Percentiles rank a stretch among this genome's conserved stretches.
These are phyloP conservation scores for Dalbergia cultrata DNA, from an alignment of 306 rosid genomes.

Conservation along the genomic window DNA sequence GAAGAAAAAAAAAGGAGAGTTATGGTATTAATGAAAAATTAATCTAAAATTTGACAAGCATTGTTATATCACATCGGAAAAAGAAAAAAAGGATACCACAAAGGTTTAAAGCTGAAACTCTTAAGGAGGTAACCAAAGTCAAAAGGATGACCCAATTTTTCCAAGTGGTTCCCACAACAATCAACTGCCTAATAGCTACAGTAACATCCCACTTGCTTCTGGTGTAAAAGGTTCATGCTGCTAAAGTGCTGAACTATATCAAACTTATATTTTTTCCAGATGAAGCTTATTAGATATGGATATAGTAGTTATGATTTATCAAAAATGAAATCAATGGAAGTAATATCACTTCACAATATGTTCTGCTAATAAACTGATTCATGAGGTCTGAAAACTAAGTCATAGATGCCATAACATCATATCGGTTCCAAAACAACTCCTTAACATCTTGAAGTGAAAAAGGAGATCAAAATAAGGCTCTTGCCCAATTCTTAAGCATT, in stretches of 20 bases:
- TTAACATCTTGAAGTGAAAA: slow-evolving; percentile 2
- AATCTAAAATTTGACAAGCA: neutral
- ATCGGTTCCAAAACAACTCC: slow-evolving; percentile 4
- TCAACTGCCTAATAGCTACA: slow-evolving; percentile 10
- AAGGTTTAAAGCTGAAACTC: slow-evolving; percentile 6
- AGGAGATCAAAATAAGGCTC: slow-evolving; percentile 22
- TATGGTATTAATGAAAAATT: neutral
- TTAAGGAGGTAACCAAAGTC: neutral
- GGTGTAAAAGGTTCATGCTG: neutral
- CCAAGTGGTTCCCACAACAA: slow-evolving; percentile 4
- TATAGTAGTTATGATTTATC: neutral
- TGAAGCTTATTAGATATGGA: neutral
- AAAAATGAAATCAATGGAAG: neutral
- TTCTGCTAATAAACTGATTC: neutral
- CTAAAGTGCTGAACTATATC: neutral
- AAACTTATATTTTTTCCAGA: neutral
- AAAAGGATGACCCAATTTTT: neutral
- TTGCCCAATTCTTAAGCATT: neutral
- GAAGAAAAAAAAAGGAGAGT: too few relatives aligned
- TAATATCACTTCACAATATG: neutral
- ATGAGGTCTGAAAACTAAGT: neutral
- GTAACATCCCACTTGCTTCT: neutral
- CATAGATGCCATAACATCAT: slow-evolving; percentile 8
- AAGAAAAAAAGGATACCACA: neutral
- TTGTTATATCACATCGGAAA: neutral